Percentiles rank a stretch among this genome's conserved stretches.
These are phyloP conservation scores for Barnettozyma sp. DNA, from an alignment of 805 yeast species.

Conservation along the genomic window DNA sequence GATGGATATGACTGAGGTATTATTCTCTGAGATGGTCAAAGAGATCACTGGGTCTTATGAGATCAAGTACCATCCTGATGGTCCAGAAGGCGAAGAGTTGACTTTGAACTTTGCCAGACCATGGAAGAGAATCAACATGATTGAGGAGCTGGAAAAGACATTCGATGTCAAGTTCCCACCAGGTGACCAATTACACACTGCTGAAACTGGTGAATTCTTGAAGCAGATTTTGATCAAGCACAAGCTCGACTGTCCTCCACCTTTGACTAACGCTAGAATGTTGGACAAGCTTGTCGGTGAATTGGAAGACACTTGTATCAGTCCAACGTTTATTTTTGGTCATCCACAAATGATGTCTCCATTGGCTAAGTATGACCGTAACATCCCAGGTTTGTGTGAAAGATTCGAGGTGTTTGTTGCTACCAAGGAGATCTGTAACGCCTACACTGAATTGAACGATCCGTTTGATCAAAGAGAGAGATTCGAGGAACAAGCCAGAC, in stretches of 20 bases:
- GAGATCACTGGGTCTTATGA: slow-evolving; percentile 85
- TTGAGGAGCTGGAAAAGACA: slow-evolving; percentile 85
- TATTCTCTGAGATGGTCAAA: slow-evolving; percentile 97
- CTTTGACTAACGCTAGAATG: slow-evolving; percentile 97
- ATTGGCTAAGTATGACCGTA: slow-evolving; percentile 91
- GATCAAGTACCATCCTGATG: slow-evolving; percentile 87
- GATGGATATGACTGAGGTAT: slow-evolving; percentile 85
- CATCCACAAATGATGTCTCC: slow-evolving; percentile 99
- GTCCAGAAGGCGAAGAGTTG: slow-evolving; percentile 74
- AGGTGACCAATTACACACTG: slow-evolving; percentile 91
- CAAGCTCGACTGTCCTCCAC: slow-evolving; percentile 83
- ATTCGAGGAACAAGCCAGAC: slow-evolving; percentile 98
- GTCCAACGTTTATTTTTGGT: slow-evolving; percentile 96
- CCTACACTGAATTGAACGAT: slow-evolving; percentile 97
- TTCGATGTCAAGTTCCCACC: slow-evolving; percentile 89
- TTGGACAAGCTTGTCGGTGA: slow-evolving; percentile 97
- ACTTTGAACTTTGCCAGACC: slow-evolving; percentile 90
- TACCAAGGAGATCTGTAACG: slow-evolving; percentile 96
- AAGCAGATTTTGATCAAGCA: slow-evolving; percentile 69
- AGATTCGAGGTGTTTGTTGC: slow-evolving; percentile 98
- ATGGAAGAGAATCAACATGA: slow-evolving; percentile 98
- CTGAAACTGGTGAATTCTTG: slow-evolving; percentile 87
- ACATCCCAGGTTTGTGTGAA: slow-evolving; percentile 91
- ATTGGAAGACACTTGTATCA: slow-evolving; percentile 87
- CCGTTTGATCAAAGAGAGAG: slow-evolving; percentile 97